Evolutionary conservation across 169 alveolate species (phyloP), one percentile per base, ranked within the genome.

Genomic region (Fabrea salina): DNA sequence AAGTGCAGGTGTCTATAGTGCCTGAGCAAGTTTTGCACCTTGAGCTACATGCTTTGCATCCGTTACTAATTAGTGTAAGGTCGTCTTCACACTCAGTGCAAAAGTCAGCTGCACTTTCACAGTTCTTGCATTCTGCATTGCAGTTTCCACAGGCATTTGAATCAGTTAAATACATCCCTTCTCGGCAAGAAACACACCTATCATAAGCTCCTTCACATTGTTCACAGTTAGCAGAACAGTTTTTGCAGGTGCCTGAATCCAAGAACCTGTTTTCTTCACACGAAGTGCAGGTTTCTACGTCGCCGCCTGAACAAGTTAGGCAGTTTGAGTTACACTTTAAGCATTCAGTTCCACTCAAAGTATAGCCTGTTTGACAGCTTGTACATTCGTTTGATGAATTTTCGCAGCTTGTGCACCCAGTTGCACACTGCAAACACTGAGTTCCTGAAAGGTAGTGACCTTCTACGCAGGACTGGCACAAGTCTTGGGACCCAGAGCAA

Each of bases 381-480:
- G 30, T 44, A 37, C 78, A 68, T 1, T 16, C n/a, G 19, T 8
- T n/a, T 40, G 78, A 43, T n/a, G 67, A 43, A 43, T 30, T 4
- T 25, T 33, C 13, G 41, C 78, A 68, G 13, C 64, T 43, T 8
- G 8, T 37, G 66, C 78, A 68, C 19, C 7, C n/a, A 16, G 25
- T 8, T n/a, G 19, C 16, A 43, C 78, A 68, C n/a, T 57, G 50
- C 19, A 19, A 11, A 30, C 78, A 68, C n/a, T 57, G n/a, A 2
- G 64, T 68, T 27, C 78, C 78, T n/a, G 78, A 68, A 0, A 68
- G 61, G 30, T 16, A 68, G 67, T 68, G 44, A 1, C 37, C 39
- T 39, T 37, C 64, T 0, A 68, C 30, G 4, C 78, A 68, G 11
- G 19, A 16, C 8, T 11, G 11, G 78, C 78, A 68, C 7, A n/a